A percentile compares a stretch with the other conserved stretches of the same genome.
Evolutionary conservation across 1,139 yeast genomes (phyloP).

Genomic region (Hansenula anomala): DNA sequence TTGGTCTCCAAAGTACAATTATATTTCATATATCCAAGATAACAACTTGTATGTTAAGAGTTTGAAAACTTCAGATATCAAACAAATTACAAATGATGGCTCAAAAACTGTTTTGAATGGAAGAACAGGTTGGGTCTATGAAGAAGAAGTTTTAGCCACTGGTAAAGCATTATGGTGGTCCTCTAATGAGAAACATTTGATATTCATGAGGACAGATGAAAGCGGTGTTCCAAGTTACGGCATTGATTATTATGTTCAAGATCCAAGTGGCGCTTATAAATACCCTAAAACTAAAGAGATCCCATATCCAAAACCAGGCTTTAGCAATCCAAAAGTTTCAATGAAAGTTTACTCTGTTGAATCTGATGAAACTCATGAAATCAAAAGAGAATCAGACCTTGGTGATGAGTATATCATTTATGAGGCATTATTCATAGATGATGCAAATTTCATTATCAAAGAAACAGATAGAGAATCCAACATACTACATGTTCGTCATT

Average conservation of each 20-base stretch:
- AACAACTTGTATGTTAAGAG: slow-evolving; percentile 56
- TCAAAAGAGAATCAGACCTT: slow-evolving; percentile 23
- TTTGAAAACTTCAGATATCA: slow-evolving; percentile 35
- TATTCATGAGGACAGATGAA: slow-evolving; percentile 65
- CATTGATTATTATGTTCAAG: slow-evolving; percentile 56
- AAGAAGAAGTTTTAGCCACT: slow-evolving; percentile 67
- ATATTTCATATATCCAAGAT: slow-evolving; percentile 54
- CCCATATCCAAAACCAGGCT: slow-evolving; percentile 84
- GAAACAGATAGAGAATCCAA: slow-evolving; percentile 67
- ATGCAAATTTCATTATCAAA: slow-evolving; percentile 46
- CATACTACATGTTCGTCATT: slow-evolving; percentile 43
- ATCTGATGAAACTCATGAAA: slow-evolving; percentile 17
- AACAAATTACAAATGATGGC: slow-evolving; percentile 63
- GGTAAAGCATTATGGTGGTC: slow-evolving; percentile 78
- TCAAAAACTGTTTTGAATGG: slow-evolving; percentile 61
- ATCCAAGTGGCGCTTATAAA: slow-evolving; percentile 35
- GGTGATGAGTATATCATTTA: slow-evolving; percentile 58
- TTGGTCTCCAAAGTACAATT: slow-evolving; percentile 66
- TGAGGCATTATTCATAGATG: slow-evolving; percentile 60
- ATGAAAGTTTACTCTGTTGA: slow-evolving; percentile 39
- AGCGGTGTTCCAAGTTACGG: slow-evolving; percentile 59
- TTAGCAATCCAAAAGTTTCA: slow-evolving; percentile 53
- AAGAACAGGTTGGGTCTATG: slow-evolving; percentile 89
- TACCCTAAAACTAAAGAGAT: slow-evolving; percentile 56
- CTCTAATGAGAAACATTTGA: slow-evolving; percentile 54